Conservation (phyloP, 495 filamentous ascomycete genomes). For the Tuber aestivum region DNA sequence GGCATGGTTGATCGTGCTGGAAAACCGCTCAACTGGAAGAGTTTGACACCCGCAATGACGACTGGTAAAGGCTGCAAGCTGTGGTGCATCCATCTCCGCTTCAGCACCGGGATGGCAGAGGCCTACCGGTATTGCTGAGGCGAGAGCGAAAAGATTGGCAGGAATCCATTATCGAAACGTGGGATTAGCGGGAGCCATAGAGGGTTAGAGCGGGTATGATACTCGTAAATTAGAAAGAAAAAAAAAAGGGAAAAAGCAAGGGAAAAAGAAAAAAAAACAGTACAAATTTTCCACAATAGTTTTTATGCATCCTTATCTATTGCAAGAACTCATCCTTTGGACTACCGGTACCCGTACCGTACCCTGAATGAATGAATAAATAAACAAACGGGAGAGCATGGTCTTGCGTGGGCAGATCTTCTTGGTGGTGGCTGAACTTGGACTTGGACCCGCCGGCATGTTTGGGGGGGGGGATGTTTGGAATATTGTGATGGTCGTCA, state of each 20-base stretch:
- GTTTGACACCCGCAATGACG: not conserved
- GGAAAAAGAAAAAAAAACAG: not conserved
- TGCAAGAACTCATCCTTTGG: not conserved
- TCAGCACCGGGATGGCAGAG: not conserved
- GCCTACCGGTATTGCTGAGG: not conserved
- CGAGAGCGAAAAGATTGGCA: not conserved
- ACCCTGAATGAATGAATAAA: too few species aligned
- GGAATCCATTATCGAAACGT: not conserved
- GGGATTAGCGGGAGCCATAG: not conserved
- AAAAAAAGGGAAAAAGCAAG: too few species aligned
- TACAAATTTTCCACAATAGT: not conserved
- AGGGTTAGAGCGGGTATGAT: too few species aligned
- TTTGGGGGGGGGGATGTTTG: slow-evolving; percentile 19
- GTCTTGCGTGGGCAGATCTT: slow-evolving; percentile 35
- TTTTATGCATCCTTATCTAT: not conserved
- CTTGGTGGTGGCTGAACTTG: slow-evolving; percentile 27
- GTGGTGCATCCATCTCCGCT: not conserved
- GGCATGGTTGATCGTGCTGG: not conserved
- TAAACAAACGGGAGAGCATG: not conserved
- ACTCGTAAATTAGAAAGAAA: too few species aligned
- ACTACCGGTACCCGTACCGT: too few species aligned
- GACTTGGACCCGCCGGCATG: slow-evolving; percentile 20
- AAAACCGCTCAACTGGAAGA: not conserved
- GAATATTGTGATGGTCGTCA: slow-evolving; percentile 27
- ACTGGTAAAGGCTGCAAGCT: not conserved